A percentile compares a stretch with the other conserved stretches of the same genome.
phyloP scores from a whole-genome alignment of 164 flowering plant genomes.

The Platanus orientalis region DNA sequence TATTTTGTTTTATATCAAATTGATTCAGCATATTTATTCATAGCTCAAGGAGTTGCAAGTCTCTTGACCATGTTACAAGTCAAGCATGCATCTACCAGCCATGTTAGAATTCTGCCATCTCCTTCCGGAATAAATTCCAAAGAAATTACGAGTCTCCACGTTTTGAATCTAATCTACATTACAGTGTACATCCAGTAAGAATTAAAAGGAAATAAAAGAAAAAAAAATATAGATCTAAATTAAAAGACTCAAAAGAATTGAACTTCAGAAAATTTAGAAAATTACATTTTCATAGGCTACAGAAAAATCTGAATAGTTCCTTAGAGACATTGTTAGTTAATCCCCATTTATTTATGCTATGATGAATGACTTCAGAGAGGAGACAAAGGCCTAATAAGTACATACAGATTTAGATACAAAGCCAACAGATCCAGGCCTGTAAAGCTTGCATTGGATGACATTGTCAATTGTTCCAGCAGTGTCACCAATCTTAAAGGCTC shows the following conservation, averaged over 20 bases:
- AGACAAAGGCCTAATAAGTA: slow-evolving; percentile 7
- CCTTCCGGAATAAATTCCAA: too few species aligned
- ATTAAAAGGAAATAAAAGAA: too few species aligned
- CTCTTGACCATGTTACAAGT: neutral
- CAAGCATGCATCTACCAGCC: too few species aligned
- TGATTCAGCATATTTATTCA: neutral
- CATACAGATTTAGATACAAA: slow-evolving; percentile 98
- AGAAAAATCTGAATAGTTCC: neutral
- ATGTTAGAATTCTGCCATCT: too few species aligned
- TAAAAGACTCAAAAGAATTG: too few species aligned
- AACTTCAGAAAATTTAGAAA: too few species aligned
- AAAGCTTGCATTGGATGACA: slow-evolving; percentile 92
- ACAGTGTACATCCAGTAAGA: too few species aligned
- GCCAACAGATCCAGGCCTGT: slow-evolving; percentile 99
- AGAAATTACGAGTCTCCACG: neutral
- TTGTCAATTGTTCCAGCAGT: slow-evolving; percentile 96
- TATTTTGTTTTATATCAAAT: too few species aligned
- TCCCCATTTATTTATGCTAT: too few species aligned
- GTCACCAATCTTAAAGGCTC: slow-evolving; percentile 95
- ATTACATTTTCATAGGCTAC: neutral
- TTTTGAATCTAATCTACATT: neutral
- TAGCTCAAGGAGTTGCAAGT: neutral
- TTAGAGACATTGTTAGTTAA: neutral
- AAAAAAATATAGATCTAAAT: too few species aligned
- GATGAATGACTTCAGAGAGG: too few species aligned